Evolutionary conservation across 495 filamentous ascomycete genomes (phyloP).

Genomic region (Amphirosellinia nigrospora): DNA sequence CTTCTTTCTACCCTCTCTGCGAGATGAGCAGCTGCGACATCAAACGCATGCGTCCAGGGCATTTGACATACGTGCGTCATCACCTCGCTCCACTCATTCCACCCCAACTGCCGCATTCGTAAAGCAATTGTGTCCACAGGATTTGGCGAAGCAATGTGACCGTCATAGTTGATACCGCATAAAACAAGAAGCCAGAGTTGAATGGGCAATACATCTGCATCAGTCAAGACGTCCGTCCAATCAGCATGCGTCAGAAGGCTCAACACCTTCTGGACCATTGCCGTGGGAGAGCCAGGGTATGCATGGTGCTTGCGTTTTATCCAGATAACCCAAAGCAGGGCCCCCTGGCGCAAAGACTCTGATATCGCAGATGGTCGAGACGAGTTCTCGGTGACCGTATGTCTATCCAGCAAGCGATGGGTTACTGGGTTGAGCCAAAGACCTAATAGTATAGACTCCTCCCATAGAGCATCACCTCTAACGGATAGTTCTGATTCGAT

Average conservation of each 20-base stretch:
- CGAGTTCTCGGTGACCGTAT: background rate
- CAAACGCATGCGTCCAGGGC: conserved; percentile 12
- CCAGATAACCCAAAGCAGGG: conserved; percentile 10
- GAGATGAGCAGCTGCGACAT: background rate
- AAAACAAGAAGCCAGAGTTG: no score
- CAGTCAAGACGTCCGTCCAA: conserved; percentile 11
- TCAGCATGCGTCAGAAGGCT: background rate
- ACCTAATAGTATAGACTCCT: conserved; percentile 7
- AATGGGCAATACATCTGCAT: background rate
- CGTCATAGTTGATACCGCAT: no score
- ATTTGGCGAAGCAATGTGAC: background rate
- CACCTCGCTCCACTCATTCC: conserved; percentile 11
- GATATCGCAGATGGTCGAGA: background rate
- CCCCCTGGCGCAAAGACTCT: conserved; percentile 9
- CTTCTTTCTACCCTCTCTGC: background rate
- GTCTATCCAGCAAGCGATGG: conserved; percentile 11
- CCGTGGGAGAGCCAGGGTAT: conserved; percentile 15
- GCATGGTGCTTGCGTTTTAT: conserved; percentile 11
- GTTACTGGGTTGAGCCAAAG: conserved; percentile 14
- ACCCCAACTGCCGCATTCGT: conserved; percentile 13
- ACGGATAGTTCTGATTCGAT: conserved; percentile 17
- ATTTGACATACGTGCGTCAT: conserved; percentile 12
- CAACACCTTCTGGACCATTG: conserved; percentile 9
- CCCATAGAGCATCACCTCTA: conserved; percentile 16
- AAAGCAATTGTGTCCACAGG: background rate